phyloP scores from a whole-genome alignment of 495 filamentous ascomycete species.

The Aspergillus homomorphus region DNA sequence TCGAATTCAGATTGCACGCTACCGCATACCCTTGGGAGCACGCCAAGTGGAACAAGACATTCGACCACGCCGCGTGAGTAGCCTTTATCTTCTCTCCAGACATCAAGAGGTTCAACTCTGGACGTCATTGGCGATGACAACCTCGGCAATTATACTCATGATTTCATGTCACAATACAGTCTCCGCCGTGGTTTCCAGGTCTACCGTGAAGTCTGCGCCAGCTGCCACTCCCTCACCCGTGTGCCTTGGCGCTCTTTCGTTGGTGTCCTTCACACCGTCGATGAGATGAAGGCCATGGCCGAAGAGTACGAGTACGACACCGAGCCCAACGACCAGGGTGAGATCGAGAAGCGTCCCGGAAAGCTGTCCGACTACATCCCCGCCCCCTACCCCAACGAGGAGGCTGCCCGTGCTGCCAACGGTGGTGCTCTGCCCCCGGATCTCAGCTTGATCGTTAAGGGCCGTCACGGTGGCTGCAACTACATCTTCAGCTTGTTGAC shows the following conservation, averaged over 20 bases:
- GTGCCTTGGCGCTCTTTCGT: constrained; percentile 92
- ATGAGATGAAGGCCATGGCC: constrained; percentile 94
- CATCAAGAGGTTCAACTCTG: not conserved
- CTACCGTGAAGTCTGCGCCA: constrained; percentile 97
- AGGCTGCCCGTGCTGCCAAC: constrained; percentile 97
- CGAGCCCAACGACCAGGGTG: constrained; percentile 96
- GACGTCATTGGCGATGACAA: constrained; percentile 2
- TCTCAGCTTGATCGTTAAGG: constrained; percentile 97
- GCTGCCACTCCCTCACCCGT: constrained; percentile 93
- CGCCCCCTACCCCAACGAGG: constrained; percentile 94
- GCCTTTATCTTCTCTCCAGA: not conserved
- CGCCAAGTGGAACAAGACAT: constrained; percentile 83
- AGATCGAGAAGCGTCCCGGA: constrained; percentile 96
- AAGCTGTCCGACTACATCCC: constrained; percentile 98
- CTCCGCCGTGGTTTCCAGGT: constrained; percentile 99
- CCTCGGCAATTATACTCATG: constrained; percentile 29
- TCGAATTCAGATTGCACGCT: constrained; percentile 71
- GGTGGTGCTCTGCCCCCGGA: constrained; percentile 96
- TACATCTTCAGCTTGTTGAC: constrained; percentile 97
- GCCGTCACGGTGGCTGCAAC: constrained; percentile 93
- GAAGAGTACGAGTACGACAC: constrained; percentile 98
- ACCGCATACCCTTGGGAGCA: constrained; percentile 96
- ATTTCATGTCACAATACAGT: constrained; percentile 41
- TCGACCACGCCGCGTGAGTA: constrained; percentile 91
- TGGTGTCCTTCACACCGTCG: constrained; percentile 87